Evolutionary conservation across 495 filamentous ascomycete species (phyloP), one percentile per base, ranked within the genome.

Genomic region (Aspergillus egyptiacus): DNA sequence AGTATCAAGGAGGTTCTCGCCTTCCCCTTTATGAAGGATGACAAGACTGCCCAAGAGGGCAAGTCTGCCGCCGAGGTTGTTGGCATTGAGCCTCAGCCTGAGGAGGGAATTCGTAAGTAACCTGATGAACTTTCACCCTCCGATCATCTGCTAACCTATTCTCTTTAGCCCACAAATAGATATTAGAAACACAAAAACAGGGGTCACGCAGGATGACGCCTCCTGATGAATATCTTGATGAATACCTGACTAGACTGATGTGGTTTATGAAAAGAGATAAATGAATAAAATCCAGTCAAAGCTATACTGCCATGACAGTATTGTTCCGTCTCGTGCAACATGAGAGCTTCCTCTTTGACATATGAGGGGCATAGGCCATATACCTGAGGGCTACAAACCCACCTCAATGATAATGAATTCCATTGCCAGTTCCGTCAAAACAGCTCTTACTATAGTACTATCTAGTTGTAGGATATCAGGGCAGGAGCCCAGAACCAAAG

Each of bases 1-100:
- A 79, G 71, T 46, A 97, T 97, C 69, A 93, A 94, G 74, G 93
- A 98, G 71, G 93, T 97, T 4, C 72, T 98, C 41, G 82, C 93
- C 10, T 97, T 98, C 80, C 94, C 83, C 14, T 81, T 87, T 58
- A 88, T 89, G 85, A 87, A 85, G 74, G 82, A 86, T 31, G 80
- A 85, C 45, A 69, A 73, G 58, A 68, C 68, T 28, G 64, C 66
- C 3, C 44, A 59, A 17, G 66, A 70, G 34, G 68, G 63, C 60
- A 80, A 79, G 73, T 62, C 69, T 24, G 83, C 81, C 37, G 83
- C 82, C 19, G 85, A 89, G 65, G 69, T 83, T 46, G 83, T 74
- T 32, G 79, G 74, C 31, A 65, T 86, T 47, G 67, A 81, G 69
- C 79, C 84, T 20, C 60, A 76, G 55, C 73, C 81, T 14, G 83